Evolutionary conservation across 805 yeast genomes (phyloP), one percentile per base, ranked within the genome.

Genomic region (Lachancea cidri): DNA sequence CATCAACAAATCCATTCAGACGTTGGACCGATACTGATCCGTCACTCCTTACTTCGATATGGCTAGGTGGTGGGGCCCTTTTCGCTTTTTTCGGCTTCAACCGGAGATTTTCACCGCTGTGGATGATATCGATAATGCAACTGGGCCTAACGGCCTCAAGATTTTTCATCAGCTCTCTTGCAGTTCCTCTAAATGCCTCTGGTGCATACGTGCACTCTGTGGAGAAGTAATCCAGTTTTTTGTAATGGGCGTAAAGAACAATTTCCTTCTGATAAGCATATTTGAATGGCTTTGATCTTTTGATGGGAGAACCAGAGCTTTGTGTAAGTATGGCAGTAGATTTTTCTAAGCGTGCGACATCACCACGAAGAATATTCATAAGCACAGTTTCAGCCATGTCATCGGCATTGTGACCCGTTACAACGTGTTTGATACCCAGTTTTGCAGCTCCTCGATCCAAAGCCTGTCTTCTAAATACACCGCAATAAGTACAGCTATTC

Each of bases 141-240:
- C 93, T 81, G 13, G 98, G 96, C 52, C 97, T 74, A 1, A 89
- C 80, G 3, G 91, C 77, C 58, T 93, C 98, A 32, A 93, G 67
- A 49, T 87, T 85, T 64, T 93, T 93, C 72, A 93, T 79, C 19
- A 93, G 70, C 44, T 88, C 87, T 57, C 99, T 75, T 0, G 98
- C 96, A 0, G 98, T 93, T 15, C 99, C 99, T 50, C 99, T 72
- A 57, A 93, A 93, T 0, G 99, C 98, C 60, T 93, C 98, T 2
- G 99, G 98, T 0, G 98, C 96, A 66, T 93, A 93, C 0, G 96
- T 83, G 61, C 99, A 93, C 57, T 93, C 99, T 0, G 99, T 93
- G 7, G 95, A 85, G 60, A 93, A 93, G 59, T 93, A 93, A 65
- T 93, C 99, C 38, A 93, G 70, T 55, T 88, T 85, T 64, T 86